These are phyloP conservation scores for Candida albicans DNA, from an alignment of 1,139 yeast genomes.

Conservation along the genomic window DNA sequence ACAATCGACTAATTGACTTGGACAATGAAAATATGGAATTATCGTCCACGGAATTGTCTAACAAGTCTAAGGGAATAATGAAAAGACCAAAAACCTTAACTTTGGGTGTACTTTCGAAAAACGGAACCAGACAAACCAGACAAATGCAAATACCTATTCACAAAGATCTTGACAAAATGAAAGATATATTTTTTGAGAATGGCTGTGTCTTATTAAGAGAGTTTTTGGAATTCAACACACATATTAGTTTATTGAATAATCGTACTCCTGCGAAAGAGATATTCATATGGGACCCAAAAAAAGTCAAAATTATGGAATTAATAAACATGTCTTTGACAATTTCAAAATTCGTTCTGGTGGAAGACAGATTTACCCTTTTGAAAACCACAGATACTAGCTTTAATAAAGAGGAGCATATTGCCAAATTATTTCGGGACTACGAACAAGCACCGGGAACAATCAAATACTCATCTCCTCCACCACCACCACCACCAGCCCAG, in stretches of 20 bases:
- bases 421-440: conserved; percentile 18
- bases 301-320: conserved; percentile 46
- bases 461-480: neutral
- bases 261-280: conserved; percentile 39
- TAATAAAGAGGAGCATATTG: conserved; percentile 16
- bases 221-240: conserved; percentile 25
- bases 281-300: conserved; percentile 17
- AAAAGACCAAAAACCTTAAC: conserved; percentile 56
- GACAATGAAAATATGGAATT: conserved; percentile 61
- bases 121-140: conserved; percentile 35
- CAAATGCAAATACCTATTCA: conserved; percentile 46
- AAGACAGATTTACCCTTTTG: conserved; percentile 18
- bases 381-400: too few species aligned
- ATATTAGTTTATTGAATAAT: conserved; percentile 30
- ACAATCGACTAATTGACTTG: conserved; percentile 67
- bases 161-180: conserved; percentile 41
- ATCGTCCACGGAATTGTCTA: conserved; percentile 25
- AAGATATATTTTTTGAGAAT: conserved; percentile 25
- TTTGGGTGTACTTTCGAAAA: conserved; percentile 27
- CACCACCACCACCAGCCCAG: neutral
- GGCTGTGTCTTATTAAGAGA: conserved; percentile 37
- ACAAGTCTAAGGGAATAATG: conserved; percentile 25
- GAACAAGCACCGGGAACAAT: conserved; percentile 5
- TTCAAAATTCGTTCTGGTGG: conserved; percentile 51
- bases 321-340: conserved; percentile 51